These are phyloP conservation scores for Pythium rishiriense DNA, from an alignment of 352 stramenopile genomes.

Conservation along the genomic window DNA sequence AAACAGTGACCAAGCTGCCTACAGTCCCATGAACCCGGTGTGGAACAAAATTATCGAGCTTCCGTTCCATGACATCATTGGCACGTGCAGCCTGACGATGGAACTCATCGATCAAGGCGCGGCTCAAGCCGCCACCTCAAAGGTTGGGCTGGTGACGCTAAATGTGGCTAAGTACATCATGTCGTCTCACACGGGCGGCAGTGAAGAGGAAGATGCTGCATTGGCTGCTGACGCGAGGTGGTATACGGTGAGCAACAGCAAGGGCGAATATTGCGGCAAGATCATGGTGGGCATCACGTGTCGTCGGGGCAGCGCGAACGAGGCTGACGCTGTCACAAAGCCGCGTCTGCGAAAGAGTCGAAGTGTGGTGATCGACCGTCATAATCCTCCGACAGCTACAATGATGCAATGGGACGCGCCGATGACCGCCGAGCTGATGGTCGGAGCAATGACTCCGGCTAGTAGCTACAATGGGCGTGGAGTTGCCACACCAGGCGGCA, in stretches of 20 bases:
- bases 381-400: conserved; percentile 63
- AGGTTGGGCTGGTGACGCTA: conserved; percentile 64
- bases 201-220: conserved; percentile 64
- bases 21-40: conserved; percentile 68
- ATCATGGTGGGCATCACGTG: conserved; percentile 82
- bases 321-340: conserved; percentile 27
- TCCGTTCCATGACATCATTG: conserved; percentile 74
- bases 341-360: conserved; percentile 76
- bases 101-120: conserved; percentile 66
- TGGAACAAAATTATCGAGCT: conserved; percentile 84
- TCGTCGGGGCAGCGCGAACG: conserved; percentile 32
- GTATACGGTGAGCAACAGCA: conserved; percentile 85
- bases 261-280: conserved; percentile 87
- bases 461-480: conserved; percentile 22
- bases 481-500: conserved; percentile 13
- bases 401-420: conserved; percentile 73
- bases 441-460: conserved; percentile 25
- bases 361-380: conserved; percentile 70
- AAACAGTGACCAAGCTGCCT: conserved; percentile 57
- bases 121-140: conserved; percentile 30
- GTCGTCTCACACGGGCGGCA: conserved; percentile 36
- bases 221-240: conserved; percentile 76
- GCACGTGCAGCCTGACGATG: conserved; percentile 73
- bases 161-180: conserved; percentile 88
- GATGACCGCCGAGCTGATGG: conserved; percentile 17